These are phyloP conservation scores for Nakazawaea anatomiae DNA, from an alignment of 805 yeast species.

Conservation along the genomic window DNA sequence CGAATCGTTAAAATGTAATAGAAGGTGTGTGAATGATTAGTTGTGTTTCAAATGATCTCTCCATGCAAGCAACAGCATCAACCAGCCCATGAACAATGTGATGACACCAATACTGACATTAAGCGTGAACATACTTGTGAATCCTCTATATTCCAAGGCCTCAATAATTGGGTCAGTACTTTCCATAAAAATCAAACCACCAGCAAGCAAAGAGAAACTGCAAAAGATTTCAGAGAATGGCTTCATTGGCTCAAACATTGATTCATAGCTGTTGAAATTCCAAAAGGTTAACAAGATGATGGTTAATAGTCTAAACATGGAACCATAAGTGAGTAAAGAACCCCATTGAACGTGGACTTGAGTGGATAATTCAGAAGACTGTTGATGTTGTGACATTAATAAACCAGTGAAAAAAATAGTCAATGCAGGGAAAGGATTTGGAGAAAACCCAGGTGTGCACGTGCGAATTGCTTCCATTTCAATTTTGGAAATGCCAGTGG, in stretches of 20 bases:
- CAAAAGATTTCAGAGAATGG: conserved; percentile 86
- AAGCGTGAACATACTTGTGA: conserved; percentile 85
- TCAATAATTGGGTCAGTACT: conserved; percentile 81
- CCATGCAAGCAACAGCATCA: conserved; percentile 61
- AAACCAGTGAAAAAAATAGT: conserved; percentile 96
- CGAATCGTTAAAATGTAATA: neutral
- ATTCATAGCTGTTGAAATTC: conserved; percentile 26
- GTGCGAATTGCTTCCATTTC: conserved; percentile 15
- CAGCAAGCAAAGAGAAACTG: conserved; percentile 74
- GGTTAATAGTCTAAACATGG: conserved; percentile 67
- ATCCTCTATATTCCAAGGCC: conserved; percentile 77
- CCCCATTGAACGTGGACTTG: conserved; percentile 93
- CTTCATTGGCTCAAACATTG: conserved; percentile 41
- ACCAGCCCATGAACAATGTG: conserved; percentile 84
- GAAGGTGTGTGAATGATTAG: neutral
- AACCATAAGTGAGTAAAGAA: conserved; percentile 70
- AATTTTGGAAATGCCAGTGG: conserved; percentile 13
- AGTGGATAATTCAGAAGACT: conserved; percentile 74
- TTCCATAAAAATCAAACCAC: conserved; percentile 91
- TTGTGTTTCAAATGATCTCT: conserved; percentile 41
- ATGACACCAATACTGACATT: conserved; percentile 79
- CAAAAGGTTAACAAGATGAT: conserved; percentile 46
- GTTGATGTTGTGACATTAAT: conserved; percentile 92
- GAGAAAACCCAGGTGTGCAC: conserved; percentile 70
- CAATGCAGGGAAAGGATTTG: conserved; percentile 91